Percentiles rank a stretch among this genome's conserved stretches.
Conservation (phyloP, 495 filamentous ascomycete genomes). For the Aspergillus bertholletiae region DNA sequence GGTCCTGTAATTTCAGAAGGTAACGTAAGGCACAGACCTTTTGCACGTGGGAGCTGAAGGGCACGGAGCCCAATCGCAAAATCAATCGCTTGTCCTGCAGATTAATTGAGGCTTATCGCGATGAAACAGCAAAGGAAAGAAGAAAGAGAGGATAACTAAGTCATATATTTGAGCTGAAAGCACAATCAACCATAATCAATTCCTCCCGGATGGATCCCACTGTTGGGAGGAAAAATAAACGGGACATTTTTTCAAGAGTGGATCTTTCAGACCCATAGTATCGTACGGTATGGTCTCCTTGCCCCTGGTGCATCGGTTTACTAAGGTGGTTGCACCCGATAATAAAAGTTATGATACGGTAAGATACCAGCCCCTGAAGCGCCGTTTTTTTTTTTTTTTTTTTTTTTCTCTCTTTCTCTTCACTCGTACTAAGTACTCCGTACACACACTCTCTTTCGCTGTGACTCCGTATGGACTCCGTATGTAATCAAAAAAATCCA, state of each 20-base stretch:
- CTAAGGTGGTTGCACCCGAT: neutral
- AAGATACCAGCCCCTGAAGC: constrained; percentile 11
- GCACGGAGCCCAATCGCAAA: neutral
- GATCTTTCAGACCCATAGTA: neutral
- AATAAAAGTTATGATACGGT: neutral
- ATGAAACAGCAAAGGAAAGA: neutral
- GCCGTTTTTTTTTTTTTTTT: constrained; percentile 1
- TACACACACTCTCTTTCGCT: too few relatives aligned
- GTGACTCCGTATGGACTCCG: neutral
- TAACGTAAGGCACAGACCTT: constrained; percentile 1
- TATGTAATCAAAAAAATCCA: neutral
- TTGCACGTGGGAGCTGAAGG: neutral
- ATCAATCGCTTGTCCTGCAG: neutral
- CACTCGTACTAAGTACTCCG: neutral
- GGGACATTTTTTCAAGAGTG: neutral
- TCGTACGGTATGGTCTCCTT: neutral
- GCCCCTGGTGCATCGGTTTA: neutral
- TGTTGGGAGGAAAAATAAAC: neutral
- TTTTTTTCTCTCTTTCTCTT: neutral
- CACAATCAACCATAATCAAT: neutral
- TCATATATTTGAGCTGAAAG: neutral
- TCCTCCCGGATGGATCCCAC: neutral
- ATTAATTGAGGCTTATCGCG: neutral
- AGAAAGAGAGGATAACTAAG: neutral
- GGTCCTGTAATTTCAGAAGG: neutral